These are phyloP conservation scores for Penicillium pulvis DNA, from an alignment of 495 filamentous ascomycete genomes.

Conservation along the genomic window DNA sequence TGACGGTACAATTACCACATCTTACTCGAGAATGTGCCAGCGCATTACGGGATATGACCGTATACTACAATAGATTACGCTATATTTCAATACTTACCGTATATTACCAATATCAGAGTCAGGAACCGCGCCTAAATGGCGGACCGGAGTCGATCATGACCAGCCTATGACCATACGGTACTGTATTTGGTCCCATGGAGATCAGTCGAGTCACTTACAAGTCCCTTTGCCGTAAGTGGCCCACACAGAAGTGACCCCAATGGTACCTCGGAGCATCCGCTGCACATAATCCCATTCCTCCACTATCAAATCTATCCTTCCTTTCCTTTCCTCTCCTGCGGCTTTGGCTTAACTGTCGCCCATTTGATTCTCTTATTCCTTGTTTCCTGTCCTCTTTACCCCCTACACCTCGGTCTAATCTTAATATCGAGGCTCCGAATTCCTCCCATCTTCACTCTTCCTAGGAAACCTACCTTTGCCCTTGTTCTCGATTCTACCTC, in stretches of 20 bases:
- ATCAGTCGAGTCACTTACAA: conserved; percentile 16
- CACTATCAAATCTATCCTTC: conserved; percentile 31
- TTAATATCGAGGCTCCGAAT: neutral
- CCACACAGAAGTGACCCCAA: conserved; percentile 31
- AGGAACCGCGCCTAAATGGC: conserved; percentile 1
- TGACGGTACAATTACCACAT: conserved; percentile 22
- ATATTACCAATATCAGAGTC: conserved; percentile 1
- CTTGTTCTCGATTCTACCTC: conserved; percentile 18
- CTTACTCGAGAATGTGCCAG: neutral
- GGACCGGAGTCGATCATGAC: neutral
- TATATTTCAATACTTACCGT: conserved; percentile 1
- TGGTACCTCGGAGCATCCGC: conserved; percentile 17
- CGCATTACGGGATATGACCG: neutral
- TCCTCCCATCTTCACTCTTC: conserved; percentile 11
- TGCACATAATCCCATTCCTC: conserved; percentile 31
- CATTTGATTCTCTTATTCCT: conserved; percentile 5
- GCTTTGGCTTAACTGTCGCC: conserved; percentile 7
- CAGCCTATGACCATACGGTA: conserved; percentile 12
- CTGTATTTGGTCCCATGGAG: conserved; percentile 4
- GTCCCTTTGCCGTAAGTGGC: conserved; percentile 17
- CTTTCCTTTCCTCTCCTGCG: conserved; percentile 1
- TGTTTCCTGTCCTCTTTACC: conserved; percentile 2
- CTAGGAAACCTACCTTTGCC: conserved; percentile 12
- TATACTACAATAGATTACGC: neutral
- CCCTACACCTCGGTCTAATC: neutral